Evolutionary conservation across 1,139 yeast genomes (phyloP).

Genomic region (Yamadazyma aaseri): DNA sequence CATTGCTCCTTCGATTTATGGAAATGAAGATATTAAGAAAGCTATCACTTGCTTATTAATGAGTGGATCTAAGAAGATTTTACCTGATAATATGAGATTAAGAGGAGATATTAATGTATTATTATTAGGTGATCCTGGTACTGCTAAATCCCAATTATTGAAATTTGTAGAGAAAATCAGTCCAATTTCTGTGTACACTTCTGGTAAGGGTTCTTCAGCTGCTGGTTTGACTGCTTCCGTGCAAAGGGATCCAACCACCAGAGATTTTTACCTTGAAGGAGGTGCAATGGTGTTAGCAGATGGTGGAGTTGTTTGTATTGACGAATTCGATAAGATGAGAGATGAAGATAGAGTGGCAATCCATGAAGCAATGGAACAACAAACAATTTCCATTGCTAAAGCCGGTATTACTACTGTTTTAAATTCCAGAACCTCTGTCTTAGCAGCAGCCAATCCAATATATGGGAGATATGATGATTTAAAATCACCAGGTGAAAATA

Average conservation of each 20-base stretch:
- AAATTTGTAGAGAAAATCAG: conserved; percentile 94
- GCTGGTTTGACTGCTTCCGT: conserved; percentile 99
- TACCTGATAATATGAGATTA: conserved; percentile 95
- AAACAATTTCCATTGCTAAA: conserved; percentile 97
- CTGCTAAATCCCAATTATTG: conserved; percentile 93
- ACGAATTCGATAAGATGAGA: conserved; percentile 98
- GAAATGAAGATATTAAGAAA: conserved; percentile 87
- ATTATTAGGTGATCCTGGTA: conserved; percentile 96
- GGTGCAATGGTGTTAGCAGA: conserved; percentile 99
- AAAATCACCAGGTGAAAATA: conserved; percentile 96
- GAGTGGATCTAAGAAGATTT: conserved; percentile 90
- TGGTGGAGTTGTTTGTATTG: conserved; percentile 99
- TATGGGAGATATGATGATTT: conserved; percentile 95
- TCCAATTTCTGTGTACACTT: conserved; percentile 93
- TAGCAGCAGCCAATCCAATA: conserved; percentile 97
- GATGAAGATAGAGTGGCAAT: conserved; percentile 99
- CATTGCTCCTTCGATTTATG: conserved; percentile 96
- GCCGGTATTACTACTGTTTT: conserved; percentile 97
- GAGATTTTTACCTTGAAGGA: conserved; percentile 95
- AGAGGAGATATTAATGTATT: conserved; percentile 97
- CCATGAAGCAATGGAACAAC: conserved; percentile 99
- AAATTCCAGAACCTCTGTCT: conserved; percentile 91
- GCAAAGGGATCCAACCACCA: conserved; percentile 82
- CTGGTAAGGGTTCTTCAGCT: conserved; percentile 99
- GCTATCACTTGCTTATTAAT: conserved; percentile 88